A percentile compares a stretch with the other conserved stretches of the same genome.
Evolutionary conservation across 176 grass and related monocot genomes (phyloP).

Genomic region (Bolboschoenus planiculmis): DNA sequence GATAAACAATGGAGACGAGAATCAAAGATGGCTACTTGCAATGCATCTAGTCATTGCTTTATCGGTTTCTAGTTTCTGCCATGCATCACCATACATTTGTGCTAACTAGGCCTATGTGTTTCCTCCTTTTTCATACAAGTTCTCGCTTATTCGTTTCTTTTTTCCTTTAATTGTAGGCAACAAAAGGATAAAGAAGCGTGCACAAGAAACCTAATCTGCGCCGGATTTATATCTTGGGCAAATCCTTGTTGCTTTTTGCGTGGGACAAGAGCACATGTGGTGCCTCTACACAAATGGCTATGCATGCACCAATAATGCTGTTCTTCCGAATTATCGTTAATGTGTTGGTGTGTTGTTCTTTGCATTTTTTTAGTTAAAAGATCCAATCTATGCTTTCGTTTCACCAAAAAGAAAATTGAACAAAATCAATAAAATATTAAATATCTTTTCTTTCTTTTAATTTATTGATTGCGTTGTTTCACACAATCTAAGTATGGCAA

Average conservation of each 20-base stretch:
- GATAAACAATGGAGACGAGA: background rate
- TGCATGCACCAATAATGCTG: background rate
- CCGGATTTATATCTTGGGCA: background rate
- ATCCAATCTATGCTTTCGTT: background rate
- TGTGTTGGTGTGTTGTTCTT: background rate
- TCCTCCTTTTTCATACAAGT: background rate
- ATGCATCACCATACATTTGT: background rate
- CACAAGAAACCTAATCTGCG: constrained; percentile 16
- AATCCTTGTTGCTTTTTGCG: constrained; percentile 25
- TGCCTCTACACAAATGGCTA: constrained; percentile 29
- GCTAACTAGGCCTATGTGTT: background rate
- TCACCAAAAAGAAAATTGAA: background rate
- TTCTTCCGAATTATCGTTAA: background rate
- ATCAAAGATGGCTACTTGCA: background rate
- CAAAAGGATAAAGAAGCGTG: constrained; percentile 27
- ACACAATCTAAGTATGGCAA: background rate
- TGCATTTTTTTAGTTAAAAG: background rate
- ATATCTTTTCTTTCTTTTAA: background rate
- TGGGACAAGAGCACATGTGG: constrained; percentile 34
- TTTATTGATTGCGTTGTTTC: no score
- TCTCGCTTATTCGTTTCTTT: background rate
- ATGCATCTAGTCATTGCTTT: background rate
- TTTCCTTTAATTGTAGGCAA: constrained; percentile 17
- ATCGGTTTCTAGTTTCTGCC: background rate
- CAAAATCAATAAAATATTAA: background rate